Conservation (phyloP, 2,329 filamentous ascomycete genomes). For the Beauveria varroae region DNA sequence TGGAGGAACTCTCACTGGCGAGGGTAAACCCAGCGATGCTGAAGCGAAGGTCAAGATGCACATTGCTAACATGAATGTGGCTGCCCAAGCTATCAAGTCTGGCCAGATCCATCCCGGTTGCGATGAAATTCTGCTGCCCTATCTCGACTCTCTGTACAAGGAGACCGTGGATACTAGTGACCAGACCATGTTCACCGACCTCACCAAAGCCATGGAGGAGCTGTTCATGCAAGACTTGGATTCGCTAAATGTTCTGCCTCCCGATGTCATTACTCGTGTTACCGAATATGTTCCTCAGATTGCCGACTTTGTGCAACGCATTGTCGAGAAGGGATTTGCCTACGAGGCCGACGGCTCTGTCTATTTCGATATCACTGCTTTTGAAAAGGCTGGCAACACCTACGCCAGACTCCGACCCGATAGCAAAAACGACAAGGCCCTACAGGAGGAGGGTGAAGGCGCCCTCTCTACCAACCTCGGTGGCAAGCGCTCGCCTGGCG, state of each 20-base stretch:
- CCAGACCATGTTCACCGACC: slow-evolving; percentile 71
- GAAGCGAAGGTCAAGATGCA: slow-evolving; percentile 92
- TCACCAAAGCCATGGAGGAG: slow-evolving; percentile 81
- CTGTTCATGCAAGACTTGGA: slow-evolving; percentile 85
- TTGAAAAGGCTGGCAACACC: slow-evolving; percentile 74
- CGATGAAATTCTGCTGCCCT: slow-evolving; percentile 68
- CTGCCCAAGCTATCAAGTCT: slow-evolving; percentile 40
- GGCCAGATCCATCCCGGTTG: slow-evolving; percentile 45
- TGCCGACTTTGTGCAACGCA: slow-evolving; percentile 72
- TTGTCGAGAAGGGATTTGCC: slow-evolving; percentile 78
- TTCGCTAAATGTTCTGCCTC: slow-evolving; percentile 73
- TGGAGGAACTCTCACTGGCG: slow-evolving; percentile 47
- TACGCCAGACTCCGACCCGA: slow-evolving; percentile 84
- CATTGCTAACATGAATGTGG: slow-evolving; percentile 54
- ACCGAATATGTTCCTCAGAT: slow-evolving; percentile 89
- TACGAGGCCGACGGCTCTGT: slow-evolving; percentile 80
- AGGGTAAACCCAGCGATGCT: slow-evolving; percentile 60
- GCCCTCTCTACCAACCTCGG: slow-evolving; percentile 57
- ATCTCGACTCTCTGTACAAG: slow-evolving; percentile 65
- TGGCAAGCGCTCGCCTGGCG: slow-evolving; percentile 67
- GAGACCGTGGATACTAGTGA: slow-evolving; percentile 54
- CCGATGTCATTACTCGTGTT: slow-evolving; percentile 79
- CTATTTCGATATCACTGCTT: slow-evolving; percentile 86
- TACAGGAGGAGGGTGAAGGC: slow-evolving; percentile 86
- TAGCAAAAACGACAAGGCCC: slow-evolving; percentile 72